These are phyloP conservation scores for Leptographium galeiforme DNA, from an alignment of 2,329 filamentous ascomycete genomes.

Conservation along the genomic window DNA sequence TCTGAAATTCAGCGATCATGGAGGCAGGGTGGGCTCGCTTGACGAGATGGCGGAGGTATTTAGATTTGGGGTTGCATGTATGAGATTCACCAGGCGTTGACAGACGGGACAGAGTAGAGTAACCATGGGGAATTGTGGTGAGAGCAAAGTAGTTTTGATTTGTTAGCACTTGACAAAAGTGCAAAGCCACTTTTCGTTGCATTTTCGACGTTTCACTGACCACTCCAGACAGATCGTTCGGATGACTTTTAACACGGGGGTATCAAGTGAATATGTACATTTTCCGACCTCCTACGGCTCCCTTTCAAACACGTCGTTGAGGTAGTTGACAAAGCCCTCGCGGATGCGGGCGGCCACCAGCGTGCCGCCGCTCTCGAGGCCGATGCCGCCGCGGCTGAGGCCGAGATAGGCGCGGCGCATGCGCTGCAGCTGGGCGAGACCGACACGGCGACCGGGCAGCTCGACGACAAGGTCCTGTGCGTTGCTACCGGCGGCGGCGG, in stretches of 20 bases:
- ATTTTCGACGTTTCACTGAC: too few species aligned
- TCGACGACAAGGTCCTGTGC: constrained; percentile 41
- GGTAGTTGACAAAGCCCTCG: constrained; percentile 51
- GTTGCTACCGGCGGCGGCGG: constrained; percentile 13
- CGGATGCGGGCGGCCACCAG: constrained; percentile 41
- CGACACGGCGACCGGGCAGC: constrained; percentile 52
- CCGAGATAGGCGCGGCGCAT: constrained; percentile 64
- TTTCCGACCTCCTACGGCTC: constrained; percentile 26
- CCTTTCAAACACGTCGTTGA: constrained; percentile 52
- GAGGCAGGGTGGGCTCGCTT: neutral
- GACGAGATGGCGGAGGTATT: neutral
- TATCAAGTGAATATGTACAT: neutral
- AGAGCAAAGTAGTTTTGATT: too few species aligned
- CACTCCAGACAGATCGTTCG: too few species aligned
- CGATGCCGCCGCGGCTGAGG: constrained; percentile 59
- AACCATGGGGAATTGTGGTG: neutral
- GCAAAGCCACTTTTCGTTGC: too few species aligned
- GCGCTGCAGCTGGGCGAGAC: constrained; percentile 63
- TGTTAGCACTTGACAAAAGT: too few species aligned
- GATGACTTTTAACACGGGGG: neutral
- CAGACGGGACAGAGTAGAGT: neutral
- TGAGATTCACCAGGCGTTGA: neutral
- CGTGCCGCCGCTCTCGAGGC: constrained; percentile 39
- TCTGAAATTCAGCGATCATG: neutral
- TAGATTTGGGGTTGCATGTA: neutral